A percentile compares a stretch with the other conserved stretches of the same genome.
phyloP scores from a whole-genome alignment of 805 yeast genomes.

The Hanseniaspora lindneri region DNA sequence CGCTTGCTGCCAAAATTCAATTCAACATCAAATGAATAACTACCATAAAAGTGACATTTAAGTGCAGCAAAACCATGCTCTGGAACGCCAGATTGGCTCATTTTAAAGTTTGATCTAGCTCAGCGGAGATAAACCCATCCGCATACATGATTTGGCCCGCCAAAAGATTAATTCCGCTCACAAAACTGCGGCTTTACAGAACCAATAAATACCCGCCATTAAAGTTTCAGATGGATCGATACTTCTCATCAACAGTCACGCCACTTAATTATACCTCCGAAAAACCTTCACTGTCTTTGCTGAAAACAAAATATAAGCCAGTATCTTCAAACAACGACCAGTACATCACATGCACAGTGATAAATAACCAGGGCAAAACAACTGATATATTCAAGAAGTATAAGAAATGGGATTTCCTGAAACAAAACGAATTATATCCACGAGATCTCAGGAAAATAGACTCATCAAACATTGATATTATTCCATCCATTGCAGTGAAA shows the following conservation, averaged over 20 bases:
- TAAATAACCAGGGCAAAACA: constrained; percentile 63
- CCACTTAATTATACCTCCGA: background rate
- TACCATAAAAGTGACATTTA: too few species aligned
- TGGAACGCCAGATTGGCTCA: too few species aligned
- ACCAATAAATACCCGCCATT: too few species aligned
- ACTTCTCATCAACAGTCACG: background rate
- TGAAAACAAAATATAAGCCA: background rate
- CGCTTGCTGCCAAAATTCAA: too few species aligned
- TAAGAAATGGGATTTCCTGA: constrained; percentile 63
- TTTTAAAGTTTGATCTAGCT: too few species aligned
- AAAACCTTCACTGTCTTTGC: background rate
- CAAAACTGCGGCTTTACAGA: background rate
- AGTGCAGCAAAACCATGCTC: too few species aligned
- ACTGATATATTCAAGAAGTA: constrained; percentile 67
- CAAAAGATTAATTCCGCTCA: too few species aligned
- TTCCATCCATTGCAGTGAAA: constrained; percentile 79
- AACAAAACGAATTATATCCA: constrained; percentile 65
- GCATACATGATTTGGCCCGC: too few species aligned
- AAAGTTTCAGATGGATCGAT: background rate
- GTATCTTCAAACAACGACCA: constrained; percentile 27
- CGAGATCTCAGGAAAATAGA: constrained; percentile 77
- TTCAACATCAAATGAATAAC: too few species aligned
- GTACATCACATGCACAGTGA: constrained; percentile 63
- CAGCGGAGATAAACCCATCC: too few species aligned
- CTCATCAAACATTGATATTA: constrained; percentile 63